Evolutionary conservation across 345 rosid genomes (phyloP).

Genomic region (Gynandropsis gynandra): DNA sequence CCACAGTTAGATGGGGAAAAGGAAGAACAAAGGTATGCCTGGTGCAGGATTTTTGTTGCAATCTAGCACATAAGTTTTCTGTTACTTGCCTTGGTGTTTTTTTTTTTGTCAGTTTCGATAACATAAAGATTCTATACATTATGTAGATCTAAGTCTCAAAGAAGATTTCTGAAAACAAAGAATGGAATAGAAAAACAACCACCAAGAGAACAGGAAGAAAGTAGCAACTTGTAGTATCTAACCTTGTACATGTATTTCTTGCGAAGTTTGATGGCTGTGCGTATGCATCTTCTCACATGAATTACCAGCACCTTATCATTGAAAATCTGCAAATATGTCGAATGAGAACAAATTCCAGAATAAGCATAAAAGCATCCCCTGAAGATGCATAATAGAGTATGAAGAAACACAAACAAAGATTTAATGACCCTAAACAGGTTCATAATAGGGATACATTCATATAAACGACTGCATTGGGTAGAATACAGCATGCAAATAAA

Average conservation of each 20-base stretch:
- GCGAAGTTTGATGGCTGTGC: constrained; percentile 70
- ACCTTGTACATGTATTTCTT: constrained; percentile 84
- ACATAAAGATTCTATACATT: not conserved
- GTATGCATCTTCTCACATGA: constrained; percentile 58
- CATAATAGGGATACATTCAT: not conserved
- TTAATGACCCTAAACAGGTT: not conserved
- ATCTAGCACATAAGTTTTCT: not conserved
- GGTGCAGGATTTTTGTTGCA: not conserved
- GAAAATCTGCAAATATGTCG: constrained; percentile 50
- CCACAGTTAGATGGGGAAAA: constrained; percentile 20
- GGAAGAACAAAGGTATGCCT: constrained; percentile 1
- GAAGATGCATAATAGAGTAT: not conserved
- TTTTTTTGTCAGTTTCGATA: not conserved
- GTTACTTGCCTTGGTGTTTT: not conserved
- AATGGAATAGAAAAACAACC: not conserved
- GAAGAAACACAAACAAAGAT: not conserved
- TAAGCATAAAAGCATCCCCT: constrained; percentile 21
- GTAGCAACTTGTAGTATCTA: constrained; percentile 15
- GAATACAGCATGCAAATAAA: not conserved
- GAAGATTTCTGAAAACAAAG: not conserved
- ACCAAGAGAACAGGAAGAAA: not conserved
- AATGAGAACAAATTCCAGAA: constrained; percentile 1
- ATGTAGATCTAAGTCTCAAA: not conserved
- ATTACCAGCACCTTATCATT: constrained; percentile 75
- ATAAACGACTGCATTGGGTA: not conserved